These are phyloP conservation scores for Chionographis japonica DNA, from an alignment of 106 monocot species.

Conservation along the genomic window DNA sequence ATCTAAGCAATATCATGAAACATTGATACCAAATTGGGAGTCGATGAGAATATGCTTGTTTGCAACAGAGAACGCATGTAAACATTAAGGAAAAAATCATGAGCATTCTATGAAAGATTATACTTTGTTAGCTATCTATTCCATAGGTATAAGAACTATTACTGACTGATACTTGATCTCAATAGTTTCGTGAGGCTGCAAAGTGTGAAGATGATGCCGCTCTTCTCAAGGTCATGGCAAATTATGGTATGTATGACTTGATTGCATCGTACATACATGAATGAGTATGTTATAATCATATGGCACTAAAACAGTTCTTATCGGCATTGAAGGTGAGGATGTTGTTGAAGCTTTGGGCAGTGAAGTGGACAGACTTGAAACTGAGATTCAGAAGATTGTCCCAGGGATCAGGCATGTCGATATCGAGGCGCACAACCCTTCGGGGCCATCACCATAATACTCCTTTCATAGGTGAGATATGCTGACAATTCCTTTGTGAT, in stretches of 20 bases:
- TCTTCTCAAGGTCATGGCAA: conserved; percentile 62
- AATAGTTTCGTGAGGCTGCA: conserved; percentile 63
- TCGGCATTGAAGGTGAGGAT: conserved; percentile 44
- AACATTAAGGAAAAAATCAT: too few species aligned
- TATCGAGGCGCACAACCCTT: conserved; percentile 73
- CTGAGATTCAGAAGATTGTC: conserved; percentile 67
- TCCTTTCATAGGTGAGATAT: too few species aligned
- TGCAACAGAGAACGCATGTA: too few species aligned
- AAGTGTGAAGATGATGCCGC: conserved; percentile 43
- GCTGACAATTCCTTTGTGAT: too few species aligned
- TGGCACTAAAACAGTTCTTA: too few species aligned
- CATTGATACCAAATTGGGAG: too few species aligned
- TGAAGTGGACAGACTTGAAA: conserved; percentile 70
- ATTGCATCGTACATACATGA: not conserved
- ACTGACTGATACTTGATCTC: not conserved
- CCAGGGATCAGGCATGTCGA: conserved; percentile 74
- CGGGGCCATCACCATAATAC: conserved; percentile 9
- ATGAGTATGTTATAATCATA: not conserved
- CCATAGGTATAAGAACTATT: not conserved
- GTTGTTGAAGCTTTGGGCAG: conserved; percentile 64
- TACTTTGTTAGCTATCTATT: too few species aligned
- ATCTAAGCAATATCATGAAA: too few species aligned
- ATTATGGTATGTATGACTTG: conserved; percentile 41
- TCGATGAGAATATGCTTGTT: too few species aligned
- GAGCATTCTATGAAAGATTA: too few species aligned